Percentiles rank a stretch among this genome's conserved stretches.
Evolutionary conservation across 2,329 filamentous ascomycete genomes (phyloP).

Genomic region (Xylariaceae sp.): DNA sequence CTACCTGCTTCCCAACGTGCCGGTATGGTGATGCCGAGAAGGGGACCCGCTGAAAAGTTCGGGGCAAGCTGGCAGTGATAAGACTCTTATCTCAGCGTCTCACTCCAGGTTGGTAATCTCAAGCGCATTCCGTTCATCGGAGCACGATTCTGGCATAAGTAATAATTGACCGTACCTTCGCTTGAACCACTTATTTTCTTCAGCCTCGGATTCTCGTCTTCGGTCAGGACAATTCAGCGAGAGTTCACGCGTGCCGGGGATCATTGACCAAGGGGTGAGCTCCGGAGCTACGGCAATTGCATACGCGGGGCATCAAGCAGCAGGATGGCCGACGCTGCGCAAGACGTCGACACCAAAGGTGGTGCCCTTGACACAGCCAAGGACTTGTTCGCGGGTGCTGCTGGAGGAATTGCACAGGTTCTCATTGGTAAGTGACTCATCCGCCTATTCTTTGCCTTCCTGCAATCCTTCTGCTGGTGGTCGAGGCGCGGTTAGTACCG

Average conservation of each 20-base stretch:
- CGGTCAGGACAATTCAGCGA: no score
- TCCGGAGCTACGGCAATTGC: no score
- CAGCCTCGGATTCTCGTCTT: not conserved
- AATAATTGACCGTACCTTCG: slow-evolving; percentile 1
- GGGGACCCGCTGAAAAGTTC: no score
- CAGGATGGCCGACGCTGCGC: slow-evolving; percentile 28
- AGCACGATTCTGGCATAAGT: not conserved
- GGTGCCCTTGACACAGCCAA: slow-evolving; percentile 64
- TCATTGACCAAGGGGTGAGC: no score
- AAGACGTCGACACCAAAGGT: slow-evolving; percentile 27
- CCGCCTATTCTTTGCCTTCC: not conserved
- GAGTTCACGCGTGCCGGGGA: no score
- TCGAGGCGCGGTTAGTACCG: no score
- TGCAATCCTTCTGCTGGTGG: not conserved
- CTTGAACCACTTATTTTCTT: not conserved
- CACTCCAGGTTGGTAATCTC: not conserved
- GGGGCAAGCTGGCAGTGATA: not conserved
- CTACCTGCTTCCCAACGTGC: no score
- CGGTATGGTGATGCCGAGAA: no score
- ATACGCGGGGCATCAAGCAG: no score
- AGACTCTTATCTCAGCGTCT: slow-evolving; percentile 1
- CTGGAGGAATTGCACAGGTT: slow-evolving; percentile 90
- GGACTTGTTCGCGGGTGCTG: slow-evolving; percentile 86
- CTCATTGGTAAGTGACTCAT: slow-evolving; percentile 66
- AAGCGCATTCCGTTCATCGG: not conserved